Evolutionary conservation across 139 green algal genomes (phyloP), one percentile per base, ranked within the genome.

Genomic region (Eudorina sp.): DNA sequence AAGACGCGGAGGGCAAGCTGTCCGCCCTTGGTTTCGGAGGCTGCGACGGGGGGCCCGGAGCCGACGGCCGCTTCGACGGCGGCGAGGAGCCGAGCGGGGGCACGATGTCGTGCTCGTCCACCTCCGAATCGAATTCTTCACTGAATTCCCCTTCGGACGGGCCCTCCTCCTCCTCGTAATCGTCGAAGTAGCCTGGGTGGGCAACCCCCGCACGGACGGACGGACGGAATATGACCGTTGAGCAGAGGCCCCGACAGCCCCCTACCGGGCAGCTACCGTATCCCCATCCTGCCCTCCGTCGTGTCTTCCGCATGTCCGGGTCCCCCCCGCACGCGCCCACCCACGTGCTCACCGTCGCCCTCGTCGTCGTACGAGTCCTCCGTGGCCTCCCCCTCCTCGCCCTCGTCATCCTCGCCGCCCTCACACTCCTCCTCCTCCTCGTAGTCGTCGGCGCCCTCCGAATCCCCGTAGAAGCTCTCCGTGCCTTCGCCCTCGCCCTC

Each of bases 71-170:
- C 36, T 25, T 2, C 6, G 43, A 29, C 75, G n/a, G 31, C 23
- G 45, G 31, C 21, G 31, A 4, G n/a, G n/a, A n/a, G n/a, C n/a
- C n/a, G n/a, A 8, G 72, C 45, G 46, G n/a, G 25, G 64, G 45
- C 1, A 75, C 3, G 31, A 80, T 58, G 38, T 82, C 69, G 36
- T 79, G 41, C 72, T 79, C 51, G 46, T 83, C 80, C 60, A 53
- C 29, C 13, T 76, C 60, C 0, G 53, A 75, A 27, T 70, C 64
- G 19, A 64, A 45, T 7, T 66, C 81, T 31, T 45, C 43, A 5
- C 23, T 53, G 9, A 18, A 38, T 11, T 55, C 41, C 8, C 31
- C 46, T 21, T 88, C 66, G 4, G 41, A 31, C 11, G 53, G 43
- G 0, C 43, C 46, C 3, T 76, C 82, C 16, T 72, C 66, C 19